Evolutionary conservation across 345 rosid species (phyloP).

Genomic region (Salix koriyanagi): DNA sequence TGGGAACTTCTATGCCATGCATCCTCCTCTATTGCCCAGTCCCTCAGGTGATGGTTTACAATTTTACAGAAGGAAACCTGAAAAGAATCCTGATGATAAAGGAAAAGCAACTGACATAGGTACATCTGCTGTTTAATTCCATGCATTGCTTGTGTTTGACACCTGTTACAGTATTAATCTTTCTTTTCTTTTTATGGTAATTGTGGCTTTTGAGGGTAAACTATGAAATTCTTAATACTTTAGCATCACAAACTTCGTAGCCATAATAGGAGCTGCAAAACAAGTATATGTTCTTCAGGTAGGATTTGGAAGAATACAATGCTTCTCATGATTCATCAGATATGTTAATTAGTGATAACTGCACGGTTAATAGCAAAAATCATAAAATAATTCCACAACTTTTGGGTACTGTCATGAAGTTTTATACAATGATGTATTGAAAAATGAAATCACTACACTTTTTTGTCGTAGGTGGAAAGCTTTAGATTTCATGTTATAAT

Average conservation of each 20-base stretch:
- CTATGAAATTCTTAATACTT: background rate
- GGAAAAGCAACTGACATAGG: conserved; percentile 35
- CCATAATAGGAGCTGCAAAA: background rate
- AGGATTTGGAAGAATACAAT: too few species aligned
- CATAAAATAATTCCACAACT: too few species aligned
- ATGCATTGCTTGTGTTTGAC: background rate
- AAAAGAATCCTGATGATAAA: conserved; percentile 27
- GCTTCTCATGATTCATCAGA: too few species aligned
- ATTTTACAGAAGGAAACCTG: conserved; percentile 45
- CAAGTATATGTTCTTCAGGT: too few species aligned
- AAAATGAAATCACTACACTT: too few species aligned
- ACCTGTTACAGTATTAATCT: background rate
- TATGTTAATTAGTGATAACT: too few species aligned
- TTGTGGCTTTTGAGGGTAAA: background rate
- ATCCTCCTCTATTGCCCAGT: conserved; percentile 82
- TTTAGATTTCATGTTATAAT: background rate
- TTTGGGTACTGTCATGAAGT: too few species aligned
- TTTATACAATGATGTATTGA: too few species aligned
- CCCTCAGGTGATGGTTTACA: conserved; percentile 71
- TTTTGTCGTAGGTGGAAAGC: background rate
- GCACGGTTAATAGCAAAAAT: too few species aligned
- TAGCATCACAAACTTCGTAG: background rate
- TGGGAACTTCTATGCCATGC: conserved; percentile 88
- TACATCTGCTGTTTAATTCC: conserved; percentile 14
- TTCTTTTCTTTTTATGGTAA: background rate